A percentile compares a stretch with the other conserved stretches of the same genome.
Evolutionary conservation across 495 filamentous ascomycete species (phyloP).

Genomic region (Xylaria longipes): DNA sequence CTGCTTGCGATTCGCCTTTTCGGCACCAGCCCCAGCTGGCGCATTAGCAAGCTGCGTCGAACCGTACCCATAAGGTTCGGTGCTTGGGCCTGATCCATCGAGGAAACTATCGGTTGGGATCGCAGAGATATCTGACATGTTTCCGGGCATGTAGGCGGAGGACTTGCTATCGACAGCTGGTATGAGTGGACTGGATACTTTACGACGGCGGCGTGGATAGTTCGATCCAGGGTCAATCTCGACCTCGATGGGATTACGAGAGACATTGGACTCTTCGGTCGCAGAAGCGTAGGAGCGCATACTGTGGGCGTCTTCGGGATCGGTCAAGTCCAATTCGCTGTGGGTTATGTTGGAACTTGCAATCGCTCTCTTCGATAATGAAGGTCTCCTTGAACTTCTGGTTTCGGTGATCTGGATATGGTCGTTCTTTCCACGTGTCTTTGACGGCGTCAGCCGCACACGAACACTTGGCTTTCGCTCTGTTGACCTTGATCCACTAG

Average conservation of each 20-base stretch:
- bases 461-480: slow-evolving; percentile 85
- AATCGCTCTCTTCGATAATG: slow-evolving; percentile 67
- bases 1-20: slow-evolving; percentile 54
- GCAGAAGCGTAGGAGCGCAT: slow-evolving; percentile 71
- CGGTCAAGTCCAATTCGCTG: slow-evolving; percentile 42
- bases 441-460: slow-evolving; percentile 89
- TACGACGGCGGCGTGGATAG: slow-evolving; percentile 48
- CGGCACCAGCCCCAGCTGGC: slow-evolving; percentile 52
- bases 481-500: slow-evolving; percentile 42
- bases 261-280: slow-evolving; percentile 76
- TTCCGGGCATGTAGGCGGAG: slow-evolving; percentile 61
- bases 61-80: slow-evolving; percentile 43
- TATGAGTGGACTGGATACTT: slow-evolving; percentile 62
- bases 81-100: slow-evolving; percentile 62
- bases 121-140: slow-evolving; percentile 82
- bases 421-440: slow-evolving; percentile 63
- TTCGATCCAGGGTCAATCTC: slow-evolving; percentile 66
- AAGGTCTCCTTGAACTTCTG: slow-evolving; percentile 57
- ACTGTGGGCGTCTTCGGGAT: slow-evolving; percentile 58
- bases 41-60: slow-evolving; percentile 37
- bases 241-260: slow-evolving; percentile 79
- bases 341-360: slow-evolving; percentile 67
- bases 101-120: slow-evolving; percentile 92
- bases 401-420: slow-evolving; percentile 84
- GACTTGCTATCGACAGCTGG: slow-evolving; percentile 62